phyloP scores from a whole-genome alignment of 1,284 basidiomycete genomes.

The Pyrrhoderma lamaoense region DNA sequence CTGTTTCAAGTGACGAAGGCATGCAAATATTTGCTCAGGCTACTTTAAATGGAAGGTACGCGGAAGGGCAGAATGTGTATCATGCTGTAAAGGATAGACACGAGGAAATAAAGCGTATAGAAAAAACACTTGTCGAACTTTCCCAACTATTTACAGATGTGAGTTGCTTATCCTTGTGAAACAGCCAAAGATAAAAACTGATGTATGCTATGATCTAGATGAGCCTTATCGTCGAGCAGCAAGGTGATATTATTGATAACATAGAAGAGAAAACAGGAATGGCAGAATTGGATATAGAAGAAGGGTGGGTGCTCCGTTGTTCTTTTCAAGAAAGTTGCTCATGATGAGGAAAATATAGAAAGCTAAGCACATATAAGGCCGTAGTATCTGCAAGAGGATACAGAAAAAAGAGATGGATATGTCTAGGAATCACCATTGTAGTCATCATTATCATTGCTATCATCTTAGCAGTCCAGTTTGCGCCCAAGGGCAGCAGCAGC shows the following conservation, averaged over 20 bases:
- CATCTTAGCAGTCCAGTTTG: slow-evolving; percentile 20
- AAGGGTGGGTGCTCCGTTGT: slow-evolving; percentile 54
- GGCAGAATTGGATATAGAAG: slow-evolving; percentile 77
- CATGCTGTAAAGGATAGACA: slow-evolving; percentile 95
- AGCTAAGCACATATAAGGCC: slow-evolving; percentile 80
- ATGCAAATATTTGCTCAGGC: slow-evolving; percentile 93
- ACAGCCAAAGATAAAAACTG: neutral
- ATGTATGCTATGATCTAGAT: slow-evolving; percentile 43
- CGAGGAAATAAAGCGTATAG: slow-evolving; percentile 92
- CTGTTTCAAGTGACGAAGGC: slow-evolving; percentile 74
- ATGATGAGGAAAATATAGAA: slow-evolving; percentile 33
- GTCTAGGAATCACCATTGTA: slow-evolving; percentile 67
- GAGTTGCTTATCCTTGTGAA: slow-evolving; percentile 22
- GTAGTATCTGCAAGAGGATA: slow-evolving; percentile 82
- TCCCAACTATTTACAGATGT: slow-evolving; percentile 95
- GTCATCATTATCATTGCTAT: slow-evolving; percentile 58
- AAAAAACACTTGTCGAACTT: slow-evolving; percentile 86
- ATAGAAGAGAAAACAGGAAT: slow-evolving; percentile 72
- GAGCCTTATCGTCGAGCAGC: slow-evolving; percentile 87
- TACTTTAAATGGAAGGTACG: slow-evolving; percentile 83
- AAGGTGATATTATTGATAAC: slow-evolving; percentile 78
- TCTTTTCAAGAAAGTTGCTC: neutral
- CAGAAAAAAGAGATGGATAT: slow-evolving; percentile 92
- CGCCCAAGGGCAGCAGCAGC: too few species aligned
- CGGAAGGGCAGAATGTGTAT: slow-evolving; percentile 85